These are phyloP conservation scores for Lactifluus piperatus DNA, from an alignment of 768 basidiomycete genomes.

Conservation along the genomic window DNA sequence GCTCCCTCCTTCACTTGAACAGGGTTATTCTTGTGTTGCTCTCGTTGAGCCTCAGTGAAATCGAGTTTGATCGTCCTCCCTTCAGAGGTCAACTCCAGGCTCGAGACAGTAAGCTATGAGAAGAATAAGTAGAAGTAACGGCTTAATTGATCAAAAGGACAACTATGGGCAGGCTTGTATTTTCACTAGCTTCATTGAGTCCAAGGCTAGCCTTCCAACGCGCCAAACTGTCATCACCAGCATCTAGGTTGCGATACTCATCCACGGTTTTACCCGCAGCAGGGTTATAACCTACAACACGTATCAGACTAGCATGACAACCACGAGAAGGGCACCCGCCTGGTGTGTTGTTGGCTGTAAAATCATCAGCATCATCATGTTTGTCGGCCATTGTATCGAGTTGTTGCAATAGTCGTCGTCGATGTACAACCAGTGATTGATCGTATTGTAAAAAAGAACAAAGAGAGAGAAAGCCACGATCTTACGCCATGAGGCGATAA, in stretches of 20 bases:
- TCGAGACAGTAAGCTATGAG: conserved; percentile 56
- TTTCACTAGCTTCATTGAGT: conserved; percentile 43
- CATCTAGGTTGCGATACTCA: conserved; percentile 80
- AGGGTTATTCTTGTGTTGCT: conserved; percentile 68
- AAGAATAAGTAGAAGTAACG: background rate
- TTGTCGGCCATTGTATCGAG: conserved; percentile 21
- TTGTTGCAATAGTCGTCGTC: background rate
- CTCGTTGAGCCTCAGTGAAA: conserved; percentile 39
- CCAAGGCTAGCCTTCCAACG: conserved; percentile 96
- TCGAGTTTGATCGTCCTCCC: conserved; percentile 58
- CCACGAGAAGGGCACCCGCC: conserved; percentile 32
- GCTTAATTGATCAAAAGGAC: conserved; percentile 5
- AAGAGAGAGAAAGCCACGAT: background rate
- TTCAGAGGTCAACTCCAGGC: conserved; percentile 67
- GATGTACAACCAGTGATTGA: background rate
- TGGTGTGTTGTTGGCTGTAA: conserved; percentile 58
- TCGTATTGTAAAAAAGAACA: background rate
- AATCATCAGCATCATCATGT: conserved; percentile 63
- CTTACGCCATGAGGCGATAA: background rate
- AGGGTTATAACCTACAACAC: conserved; percentile 63
- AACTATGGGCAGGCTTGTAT: conserved; percentile 60
- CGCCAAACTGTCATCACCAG: conserved; percentile 84
- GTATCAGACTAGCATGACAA: background rate
- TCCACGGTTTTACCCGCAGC: conserved; percentile 60
- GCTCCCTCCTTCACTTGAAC: conserved; percentile 75